These are phyloP conservation scores for Paramecium sexaurelia DNA, from an alignment of 73 alveolate genomes.

Conservation along the genomic window DNA sequence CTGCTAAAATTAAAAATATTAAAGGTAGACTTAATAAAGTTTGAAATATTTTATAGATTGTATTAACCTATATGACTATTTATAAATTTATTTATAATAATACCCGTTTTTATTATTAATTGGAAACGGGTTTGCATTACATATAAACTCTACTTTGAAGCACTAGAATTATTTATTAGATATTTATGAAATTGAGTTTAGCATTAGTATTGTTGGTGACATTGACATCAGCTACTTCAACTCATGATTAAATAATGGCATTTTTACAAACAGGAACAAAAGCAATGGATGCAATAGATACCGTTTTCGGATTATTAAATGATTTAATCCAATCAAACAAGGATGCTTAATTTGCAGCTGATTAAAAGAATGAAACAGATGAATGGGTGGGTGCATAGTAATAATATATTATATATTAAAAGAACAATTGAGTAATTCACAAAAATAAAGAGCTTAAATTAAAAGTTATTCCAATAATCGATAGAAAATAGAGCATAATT, in stretches of 20 bases:
- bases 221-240: background rate
- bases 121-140: too few species aligned
- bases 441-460: background rate
- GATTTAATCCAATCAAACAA: background rate
- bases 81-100: too few species aligned
- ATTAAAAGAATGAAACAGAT: constrained; percentile 7
- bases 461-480: background rate
- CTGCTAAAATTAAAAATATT: too few species aligned
- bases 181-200: too few species aligned
- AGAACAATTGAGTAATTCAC: constrained; percentile 1
- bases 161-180: too few species aligned
- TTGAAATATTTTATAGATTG: too few species aligned
- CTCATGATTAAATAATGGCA: background rate
- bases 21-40: too few species aligned
- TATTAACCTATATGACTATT: too few species aligned
- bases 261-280: background rate
- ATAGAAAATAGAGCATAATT: background rate
- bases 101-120: too few species aligned
- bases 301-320: background rate
- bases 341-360: constrained; percentile 29
- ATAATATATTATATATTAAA: background rate
- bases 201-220: background rate
- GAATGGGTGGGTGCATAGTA: background rate
- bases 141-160: too few species aligned
- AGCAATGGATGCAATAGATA: constrained; percentile 26